These are phyloP conservation scores for Podila minutissima DNA, from an alignment of 192 early-diverging fungal species.

Conservation along the genomic window DNA sequence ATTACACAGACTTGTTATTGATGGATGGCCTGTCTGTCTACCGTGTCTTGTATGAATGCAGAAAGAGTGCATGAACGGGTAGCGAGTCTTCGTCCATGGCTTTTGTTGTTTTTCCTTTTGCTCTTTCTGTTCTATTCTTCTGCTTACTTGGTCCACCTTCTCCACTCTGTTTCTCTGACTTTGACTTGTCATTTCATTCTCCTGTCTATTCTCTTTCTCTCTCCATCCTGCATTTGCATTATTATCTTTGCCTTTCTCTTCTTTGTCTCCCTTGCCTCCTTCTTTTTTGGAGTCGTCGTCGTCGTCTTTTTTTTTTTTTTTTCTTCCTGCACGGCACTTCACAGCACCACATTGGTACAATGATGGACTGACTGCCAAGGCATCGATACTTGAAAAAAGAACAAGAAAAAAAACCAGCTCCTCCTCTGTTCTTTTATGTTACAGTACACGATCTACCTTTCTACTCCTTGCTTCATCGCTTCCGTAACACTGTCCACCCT, in stretches of 20 bases:
- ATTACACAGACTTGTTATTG: no score
- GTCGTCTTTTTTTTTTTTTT: not conserved
- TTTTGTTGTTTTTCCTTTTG: not conserved
- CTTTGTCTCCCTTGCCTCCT: not conserved
- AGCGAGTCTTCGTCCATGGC: not conserved
- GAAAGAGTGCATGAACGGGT: no score
- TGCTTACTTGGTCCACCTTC: not conserved
- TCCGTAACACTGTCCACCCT: no score
- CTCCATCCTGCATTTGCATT: not conserved
- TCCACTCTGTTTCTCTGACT: not conserved
- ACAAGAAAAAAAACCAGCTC: no score
- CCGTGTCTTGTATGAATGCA: no score
- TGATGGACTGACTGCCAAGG: not conserved
- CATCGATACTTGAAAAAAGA: not conserved
- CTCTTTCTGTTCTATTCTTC: not conserved
- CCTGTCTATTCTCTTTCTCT: not conserved
- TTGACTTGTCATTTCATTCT: not conserved
- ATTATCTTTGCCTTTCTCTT: conserved; percentile 3
- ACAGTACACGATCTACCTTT: no score
- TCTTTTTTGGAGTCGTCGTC: not conserved
- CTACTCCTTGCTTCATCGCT: no score
- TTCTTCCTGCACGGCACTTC: not conserved
- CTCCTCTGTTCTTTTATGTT: not conserved
- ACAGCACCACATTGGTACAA: no score
- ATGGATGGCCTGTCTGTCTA: no score